These are phyloP conservation scores for Effrenium voratum DNA, from an alignment of 73 alveolate genomes.

Conservation along the genomic window DNA sequence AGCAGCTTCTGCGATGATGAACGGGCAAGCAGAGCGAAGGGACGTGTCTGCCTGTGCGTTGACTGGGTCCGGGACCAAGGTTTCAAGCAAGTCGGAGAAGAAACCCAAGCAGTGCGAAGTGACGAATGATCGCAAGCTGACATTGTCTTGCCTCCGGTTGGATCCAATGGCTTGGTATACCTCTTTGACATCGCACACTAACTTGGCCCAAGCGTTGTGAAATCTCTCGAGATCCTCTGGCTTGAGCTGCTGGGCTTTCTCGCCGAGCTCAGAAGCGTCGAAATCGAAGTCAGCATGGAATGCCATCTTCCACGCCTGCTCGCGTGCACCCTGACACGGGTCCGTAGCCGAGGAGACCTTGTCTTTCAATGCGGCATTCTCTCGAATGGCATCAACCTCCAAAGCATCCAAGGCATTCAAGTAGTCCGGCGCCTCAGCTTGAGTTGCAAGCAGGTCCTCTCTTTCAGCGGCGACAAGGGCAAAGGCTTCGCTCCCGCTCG, in stretches of 20 bases:
- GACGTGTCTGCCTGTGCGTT: background rate
- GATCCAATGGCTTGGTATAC: background rate
- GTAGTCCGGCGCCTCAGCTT: background rate
- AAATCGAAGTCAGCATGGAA: background rate
- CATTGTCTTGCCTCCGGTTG: background rate
- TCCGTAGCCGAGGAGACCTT: background rate
- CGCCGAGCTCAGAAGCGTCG: background rate
- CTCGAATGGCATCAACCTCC: background rate
- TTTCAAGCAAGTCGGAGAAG: background rate
- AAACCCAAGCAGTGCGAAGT: background rate
- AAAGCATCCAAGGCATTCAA: background rate
- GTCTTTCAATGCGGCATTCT: background rate
- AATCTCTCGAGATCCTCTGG: background rate
- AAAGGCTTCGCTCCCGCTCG: no score
- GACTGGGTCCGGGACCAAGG: background rate
- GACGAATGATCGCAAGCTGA: background rate
- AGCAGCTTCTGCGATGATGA: background rate
- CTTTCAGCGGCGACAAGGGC: no score
- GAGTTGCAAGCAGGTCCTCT: background rate
- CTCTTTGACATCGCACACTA: background rate
- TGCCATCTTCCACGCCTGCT: background rate
- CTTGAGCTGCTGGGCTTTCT: background rate
- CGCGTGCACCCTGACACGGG: background rate
- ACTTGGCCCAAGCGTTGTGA: background rate
- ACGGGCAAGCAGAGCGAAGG: background rate